Base-by-base conservation (phyloP, 176 grass and related monocot species). In the Guadua angustifolia region DNA sequence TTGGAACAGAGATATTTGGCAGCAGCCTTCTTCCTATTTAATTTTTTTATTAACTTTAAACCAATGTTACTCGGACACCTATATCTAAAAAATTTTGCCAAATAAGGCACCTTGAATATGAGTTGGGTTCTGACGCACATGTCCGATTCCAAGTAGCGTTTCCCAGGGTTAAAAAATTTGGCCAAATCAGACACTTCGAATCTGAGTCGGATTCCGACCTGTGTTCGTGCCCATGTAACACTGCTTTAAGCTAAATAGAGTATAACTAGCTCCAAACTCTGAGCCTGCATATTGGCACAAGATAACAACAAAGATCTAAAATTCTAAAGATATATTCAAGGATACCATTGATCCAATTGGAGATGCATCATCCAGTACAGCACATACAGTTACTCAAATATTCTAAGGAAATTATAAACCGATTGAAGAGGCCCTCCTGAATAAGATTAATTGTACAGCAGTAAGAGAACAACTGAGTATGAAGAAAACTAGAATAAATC, bases 21-120 rank as follows among this genome's bases (percentile, higher is more conserved):
- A 42, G 26, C 52, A 51, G 7, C 57, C 57, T 40, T 52, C 13
- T 26, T 43, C 2, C n/a, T 64, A 33, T 61, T 52, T 5, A 68
- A 71, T 71, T n/a, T 24, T 78, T 63, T 66, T 73, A 29, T 70
- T 35, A 83, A 35, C 44, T 46, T 68, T 18, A 81, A 79, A 89
- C 50, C 29, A 29, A 29, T 29, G 29, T 29, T 29, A 29, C 29
- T 29, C 1, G 29, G 1, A 29, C 29, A 29, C 29, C 29, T n/a
- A 29, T 29, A 29, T 29, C 29, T 29, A 29, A 29, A 29, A 1
- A 1, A 1, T 29, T 29, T 29, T 29, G 29, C 29, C 29, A 29
- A 29, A 29, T 29, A 29, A 29, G 29, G 1, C 29, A 29, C 29
- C 29, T 29, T 1, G 29, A 29, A 29, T 29, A 0, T 29, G 1